These are phyloP conservation scores for Corynascus novoguineensis DNA, from an alignment of 495 filamentous ascomycete species.

Conservation along the genomic window DNA sequence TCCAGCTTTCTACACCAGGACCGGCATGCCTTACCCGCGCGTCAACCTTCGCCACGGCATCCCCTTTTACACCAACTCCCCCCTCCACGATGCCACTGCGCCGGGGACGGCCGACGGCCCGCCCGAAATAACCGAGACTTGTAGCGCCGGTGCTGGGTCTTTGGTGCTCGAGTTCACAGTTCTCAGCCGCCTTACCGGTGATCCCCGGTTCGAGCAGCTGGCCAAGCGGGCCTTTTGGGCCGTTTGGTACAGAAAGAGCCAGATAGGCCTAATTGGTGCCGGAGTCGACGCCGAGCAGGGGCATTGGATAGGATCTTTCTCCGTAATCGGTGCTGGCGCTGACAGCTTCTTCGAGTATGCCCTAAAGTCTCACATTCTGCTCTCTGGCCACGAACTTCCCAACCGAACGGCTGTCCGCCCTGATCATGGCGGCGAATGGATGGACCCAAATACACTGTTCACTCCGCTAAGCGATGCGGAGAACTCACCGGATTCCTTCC, in stretches of 20 bases:
- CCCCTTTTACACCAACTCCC: constrained; percentile 81
- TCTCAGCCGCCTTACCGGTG: constrained; percentile 80
- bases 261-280: constrained; percentile 81
- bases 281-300: constrained; percentile 90
- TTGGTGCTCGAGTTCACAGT: constrained; percentile 89
- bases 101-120: constrained; percentile 33
- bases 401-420: constrained; percentile 39
- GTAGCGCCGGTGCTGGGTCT: constrained; percentile 91
- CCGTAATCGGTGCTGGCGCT: constrained; percentile 90
- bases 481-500: constrained; percentile 69
- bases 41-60: constrained; percentile 91
- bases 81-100: constrained; percentile 47
- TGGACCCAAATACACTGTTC: constrained; percentile 54
- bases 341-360: constrained; percentile 99
- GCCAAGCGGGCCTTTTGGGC: constrained; percentile 94
- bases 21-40: constrained; percentile 88
- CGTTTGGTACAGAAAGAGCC: constrained; percentile 81
- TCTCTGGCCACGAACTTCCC: constrained; percentile 63
- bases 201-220: constrained; percentile 76
- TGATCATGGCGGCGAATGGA: constrained; percentile 29
- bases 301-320: constrained; percentile 78
- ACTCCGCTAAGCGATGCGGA: constrained; percentile 56
- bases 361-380: constrained; percentile 82
- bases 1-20: constrained; percentile 82
- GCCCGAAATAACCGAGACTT: constrained; percentile 86